These are phyloP conservation scores for Leccinum disarticulatum DNA, from an alignment of 768 basidiomycete species.

Conservation along the genomic window DNA sequence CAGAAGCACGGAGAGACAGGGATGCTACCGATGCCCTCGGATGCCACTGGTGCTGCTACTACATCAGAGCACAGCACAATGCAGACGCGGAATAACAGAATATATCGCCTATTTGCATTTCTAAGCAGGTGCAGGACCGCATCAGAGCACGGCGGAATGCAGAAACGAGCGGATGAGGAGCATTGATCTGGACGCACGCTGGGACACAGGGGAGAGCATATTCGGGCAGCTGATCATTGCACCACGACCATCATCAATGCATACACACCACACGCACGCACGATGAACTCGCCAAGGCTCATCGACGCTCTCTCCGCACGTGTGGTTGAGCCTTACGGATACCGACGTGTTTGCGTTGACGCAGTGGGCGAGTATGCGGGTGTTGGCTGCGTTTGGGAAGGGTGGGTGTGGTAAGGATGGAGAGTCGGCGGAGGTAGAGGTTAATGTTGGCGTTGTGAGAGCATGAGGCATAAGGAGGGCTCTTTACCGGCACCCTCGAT, in stretches of 20 bases:
- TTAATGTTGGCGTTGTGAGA: conserved; percentile 73
- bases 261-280: neutral
- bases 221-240: too few species aligned
- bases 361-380: conserved; percentile 72
- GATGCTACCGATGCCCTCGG: too few species aligned
- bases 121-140: too few species aligned
- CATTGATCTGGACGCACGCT: too few species aligned
- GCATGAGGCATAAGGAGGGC: conserved; percentile 37
- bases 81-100: too few species aligned
- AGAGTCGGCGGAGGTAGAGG: conserved; percentile 49
- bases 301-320: conserved; percentile 82
- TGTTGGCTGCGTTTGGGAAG: conserved; percentile 50
- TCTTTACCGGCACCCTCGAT: neutral
- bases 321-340: conserved; percentile 64
- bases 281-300: conserved; percentile 40
- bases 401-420: conserved; percentile 30
- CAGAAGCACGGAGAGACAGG: too few species aligned
- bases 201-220: too few species aligned
- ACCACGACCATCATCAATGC: conserved; percentile 10
- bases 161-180: too few species aligned
- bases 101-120: too few species aligned
- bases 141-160: too few species aligned
- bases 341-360: conserved; percentile 71
- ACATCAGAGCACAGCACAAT: too few species aligned
- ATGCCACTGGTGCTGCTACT: too few species aligned